Base-by-base conservation (phyloP, 1,284 basidiomycete genomes). In the Pholiota adiposa region DNA sequence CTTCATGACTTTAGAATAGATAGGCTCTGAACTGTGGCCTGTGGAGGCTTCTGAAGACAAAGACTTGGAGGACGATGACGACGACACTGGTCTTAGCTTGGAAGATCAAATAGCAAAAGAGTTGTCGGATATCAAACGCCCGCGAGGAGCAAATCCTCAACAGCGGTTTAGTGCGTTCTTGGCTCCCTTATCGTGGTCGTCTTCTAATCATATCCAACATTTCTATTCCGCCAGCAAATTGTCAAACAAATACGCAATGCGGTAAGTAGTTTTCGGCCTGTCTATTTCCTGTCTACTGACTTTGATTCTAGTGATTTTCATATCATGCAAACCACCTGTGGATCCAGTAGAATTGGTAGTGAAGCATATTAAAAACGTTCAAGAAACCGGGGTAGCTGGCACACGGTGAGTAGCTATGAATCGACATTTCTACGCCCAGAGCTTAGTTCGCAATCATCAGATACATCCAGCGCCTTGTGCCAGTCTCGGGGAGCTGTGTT, bases 261-360 rank as follows among this genome's bases (percentile, higher is more conserved):
- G 84, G 92, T 93, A 72, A 41, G 75, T 46, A 56, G n/a, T 51
- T 51, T 44, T 44, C 6, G 41, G 23, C 2, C 36, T 34, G 43
- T 48, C 53, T 41, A 44, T 41, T 7, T 51, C 33, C 53, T 46
- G 29, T 11, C 5, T 4, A 31, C 29, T 31, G 29, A 38, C 44
- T 51, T 46, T 60, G 33, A 48, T 49, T 9, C 51, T 46, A 93
- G 91, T 93, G 14, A 76, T 92, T 19, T 93, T 92, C 72, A 89
- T 94, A 53, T 86, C 89, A 7, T 92, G 89, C 72, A 88, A 83
- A 71, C 77, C 84, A 2, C 92, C 92, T 0, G 79, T 92, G 33
- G 87, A 93, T 68, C 91, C 92, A 0, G 87, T 93, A n/a, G 75
- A 83, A 62, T 75, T 94, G 9, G 83, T 91, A n/a, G 69, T 81